Conservation (phyloP, 208 protist species). For the Leishmania amazonensis region DNA sequence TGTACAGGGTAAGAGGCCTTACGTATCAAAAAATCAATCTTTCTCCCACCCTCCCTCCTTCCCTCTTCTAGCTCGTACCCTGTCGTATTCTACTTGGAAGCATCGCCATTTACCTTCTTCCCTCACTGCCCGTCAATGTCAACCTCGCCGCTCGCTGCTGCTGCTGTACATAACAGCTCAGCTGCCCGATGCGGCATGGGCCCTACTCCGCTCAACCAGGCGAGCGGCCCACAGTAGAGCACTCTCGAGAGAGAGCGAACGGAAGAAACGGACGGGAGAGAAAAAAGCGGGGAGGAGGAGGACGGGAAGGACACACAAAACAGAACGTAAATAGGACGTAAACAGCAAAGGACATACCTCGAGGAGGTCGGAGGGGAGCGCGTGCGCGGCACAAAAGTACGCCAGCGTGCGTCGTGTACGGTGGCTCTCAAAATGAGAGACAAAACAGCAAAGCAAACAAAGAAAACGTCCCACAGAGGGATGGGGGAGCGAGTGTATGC, state of each 20-base stretch:
- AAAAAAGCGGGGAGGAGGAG: not conserved
- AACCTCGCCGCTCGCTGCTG: not conserved
- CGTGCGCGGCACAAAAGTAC: not conserved
- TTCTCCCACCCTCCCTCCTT: not conserved
- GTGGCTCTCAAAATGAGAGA: slow-evolving; percentile 1
- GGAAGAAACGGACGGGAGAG: slow-evolving; percentile 6
- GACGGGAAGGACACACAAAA: not conserved
- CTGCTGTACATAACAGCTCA: not conserved
- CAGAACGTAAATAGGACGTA: not conserved
- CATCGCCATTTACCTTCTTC: not conserved
- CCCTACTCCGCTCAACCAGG: not conserved
- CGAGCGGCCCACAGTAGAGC: not conserved
- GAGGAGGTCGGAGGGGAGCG: not conserved
- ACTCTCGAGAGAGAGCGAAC: not conserved
- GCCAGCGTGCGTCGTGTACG: not conserved
- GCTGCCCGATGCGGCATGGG: not conserved
- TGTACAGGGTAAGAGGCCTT: slow-evolving; percentile 27
- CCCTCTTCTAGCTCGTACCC: too few species aligned
- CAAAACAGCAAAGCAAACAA: slow-evolving; percentile 5
- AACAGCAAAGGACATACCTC: slow-evolving; percentile 6
- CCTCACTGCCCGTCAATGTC: not conserved
- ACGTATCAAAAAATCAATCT: not conserved
- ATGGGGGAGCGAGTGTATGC: not conserved
- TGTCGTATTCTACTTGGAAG: not conserved
- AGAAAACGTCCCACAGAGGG: not conserved